phyloP scores from a whole-genome alignment of 306 rosid species.

The Fragaria iinumae region DNA sequence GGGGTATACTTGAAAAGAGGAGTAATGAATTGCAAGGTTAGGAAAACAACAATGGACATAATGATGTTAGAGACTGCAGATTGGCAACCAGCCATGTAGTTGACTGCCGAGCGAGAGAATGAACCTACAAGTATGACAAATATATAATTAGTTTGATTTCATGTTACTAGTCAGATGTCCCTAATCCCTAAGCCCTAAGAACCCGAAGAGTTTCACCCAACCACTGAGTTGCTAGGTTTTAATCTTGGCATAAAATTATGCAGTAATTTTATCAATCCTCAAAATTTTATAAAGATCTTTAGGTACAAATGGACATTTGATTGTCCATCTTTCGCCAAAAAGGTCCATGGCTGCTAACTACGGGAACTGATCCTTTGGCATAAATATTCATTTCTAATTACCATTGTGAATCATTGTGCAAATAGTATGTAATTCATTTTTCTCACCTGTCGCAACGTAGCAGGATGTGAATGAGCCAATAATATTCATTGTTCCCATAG shows the following conservation, averaged over 20 bases:
- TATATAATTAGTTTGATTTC: slow-evolving; percentile 22
- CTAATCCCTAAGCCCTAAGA: neutral
- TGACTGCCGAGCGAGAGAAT: slow-evolving; percentile 92
- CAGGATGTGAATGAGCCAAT: slow-evolving; percentile 96
- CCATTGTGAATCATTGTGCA: neutral
- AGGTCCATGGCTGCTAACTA: neutral
- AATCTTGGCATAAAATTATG: neutral
- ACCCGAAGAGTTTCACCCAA: neutral
- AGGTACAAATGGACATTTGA: neutral
- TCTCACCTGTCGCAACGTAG: slow-evolving; percentile 95
- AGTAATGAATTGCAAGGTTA: slow-evolving; percentile 76
- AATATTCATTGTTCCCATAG: slow-evolving; percentile 86
- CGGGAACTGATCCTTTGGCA: neutral
- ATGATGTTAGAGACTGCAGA: slow-evolving; percentile 88
- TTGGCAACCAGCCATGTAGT: slow-evolving; percentile 89
- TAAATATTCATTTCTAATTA: neutral
- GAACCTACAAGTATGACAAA: slow-evolving; percentile 59
- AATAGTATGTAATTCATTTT: neutral
- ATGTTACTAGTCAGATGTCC: neutral
- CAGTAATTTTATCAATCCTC: neutral
- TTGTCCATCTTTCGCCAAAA: neutral
- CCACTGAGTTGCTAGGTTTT: neutral
- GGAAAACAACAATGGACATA: slow-evolving; percentile 80
- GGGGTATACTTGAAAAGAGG: slow-evolving; percentile 96
- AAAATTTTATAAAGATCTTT: neutral